These are phyloP conservation scores for Suhomyces faveliae DNA, from an alignment of 805 yeast genomes.

Conservation along the genomic window DNA sequence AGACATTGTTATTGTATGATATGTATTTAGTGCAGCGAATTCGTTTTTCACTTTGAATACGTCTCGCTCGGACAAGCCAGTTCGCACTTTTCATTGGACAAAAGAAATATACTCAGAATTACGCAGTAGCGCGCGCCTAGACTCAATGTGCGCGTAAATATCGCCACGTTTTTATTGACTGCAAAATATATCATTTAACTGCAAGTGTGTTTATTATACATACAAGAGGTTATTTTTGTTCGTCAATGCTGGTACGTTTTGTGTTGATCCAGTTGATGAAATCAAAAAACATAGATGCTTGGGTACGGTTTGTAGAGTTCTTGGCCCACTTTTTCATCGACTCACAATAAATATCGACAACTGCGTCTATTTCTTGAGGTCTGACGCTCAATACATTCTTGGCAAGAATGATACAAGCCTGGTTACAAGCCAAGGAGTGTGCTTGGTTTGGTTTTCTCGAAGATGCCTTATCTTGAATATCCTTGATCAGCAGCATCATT, in stretches of 20 bases:
- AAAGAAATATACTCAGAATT: not conserved
- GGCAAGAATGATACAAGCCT: conserved; percentile 62
- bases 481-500: conserved; percentile 30
- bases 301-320: conserved; percentile 45
- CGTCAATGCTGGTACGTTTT: conserved; percentile 30
- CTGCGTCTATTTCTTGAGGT: conserved; percentile 34
- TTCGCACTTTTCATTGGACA: conserved; percentile 6
- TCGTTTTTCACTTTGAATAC: conserved; percentile 6
- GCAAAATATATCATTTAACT: not conserved
- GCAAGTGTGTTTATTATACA: no score
- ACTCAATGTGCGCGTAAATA: conserved; percentile 1
- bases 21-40: not conserved
- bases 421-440: conserved; percentile 57
- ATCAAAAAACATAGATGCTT: conserved; percentile 65
- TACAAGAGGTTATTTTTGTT: not conserved
- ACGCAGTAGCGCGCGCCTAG: not conserved
- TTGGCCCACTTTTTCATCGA: conserved; percentile 63
- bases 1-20: conserved; percentile 30
- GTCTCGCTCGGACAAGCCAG: conserved; percentile 5
- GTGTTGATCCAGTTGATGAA: conserved; percentile 75
- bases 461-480: conserved; percentile 44
- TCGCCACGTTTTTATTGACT: not conserved
- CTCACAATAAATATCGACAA: conserved; percentile 55
- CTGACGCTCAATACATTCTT: conserved; percentile 49
- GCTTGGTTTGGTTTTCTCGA: conserved; percentile 46